A percentile compares a stretch with the other conserved stretches of the same genome.
Conservation (phyloP, 306 rosid species). For the Alnus glutinosa region DNA sequence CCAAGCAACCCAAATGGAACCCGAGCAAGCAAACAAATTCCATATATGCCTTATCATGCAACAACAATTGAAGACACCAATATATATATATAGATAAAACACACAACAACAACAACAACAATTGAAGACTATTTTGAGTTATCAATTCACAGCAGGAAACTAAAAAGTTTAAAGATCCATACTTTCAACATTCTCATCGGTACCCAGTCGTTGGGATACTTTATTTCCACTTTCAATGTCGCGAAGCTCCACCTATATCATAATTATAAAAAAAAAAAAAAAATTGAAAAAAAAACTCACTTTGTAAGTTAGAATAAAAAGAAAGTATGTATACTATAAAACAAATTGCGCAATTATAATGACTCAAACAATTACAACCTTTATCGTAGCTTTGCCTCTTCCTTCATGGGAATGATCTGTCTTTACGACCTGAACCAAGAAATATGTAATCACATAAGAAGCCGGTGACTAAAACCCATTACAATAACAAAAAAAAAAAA, state of each 20-base stretch:
- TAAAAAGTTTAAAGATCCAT: slow-evolving; percentile 34
- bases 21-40: no score
- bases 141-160: slow-evolving; percentile 19
- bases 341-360: background rate
- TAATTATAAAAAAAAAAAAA: background rate
- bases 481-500: background rate
- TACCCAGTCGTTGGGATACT: slow-evolving; percentile 64
- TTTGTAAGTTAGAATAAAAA: background rate
- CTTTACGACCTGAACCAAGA: slow-evolving; percentile 63
- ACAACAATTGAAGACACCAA: no score
- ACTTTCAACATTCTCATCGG: slow-evolving; percentile 82
- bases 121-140: background rate
- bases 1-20: no score
- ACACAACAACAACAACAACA: background rate
- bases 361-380: slow-evolving; percentile 48
- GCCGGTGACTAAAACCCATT: slow-evolving; percentile 1
- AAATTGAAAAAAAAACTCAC: background rate
- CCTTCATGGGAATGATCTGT: slow-evolving; percentile 96
- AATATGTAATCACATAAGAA: background rate
- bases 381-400: slow-evolving; percentile 92
- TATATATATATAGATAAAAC: background rate
- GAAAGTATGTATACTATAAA: background rate
- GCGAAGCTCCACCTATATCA: slow-evolving; percentile 82
- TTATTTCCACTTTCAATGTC: slow-evolving; percentile 83
- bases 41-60: no score